Evolutionary conservation across 1,139 yeast species (phyloP), one percentile per base, ranked within the genome.

Genomic region (Debaryomyces subglobosus): DNA sequence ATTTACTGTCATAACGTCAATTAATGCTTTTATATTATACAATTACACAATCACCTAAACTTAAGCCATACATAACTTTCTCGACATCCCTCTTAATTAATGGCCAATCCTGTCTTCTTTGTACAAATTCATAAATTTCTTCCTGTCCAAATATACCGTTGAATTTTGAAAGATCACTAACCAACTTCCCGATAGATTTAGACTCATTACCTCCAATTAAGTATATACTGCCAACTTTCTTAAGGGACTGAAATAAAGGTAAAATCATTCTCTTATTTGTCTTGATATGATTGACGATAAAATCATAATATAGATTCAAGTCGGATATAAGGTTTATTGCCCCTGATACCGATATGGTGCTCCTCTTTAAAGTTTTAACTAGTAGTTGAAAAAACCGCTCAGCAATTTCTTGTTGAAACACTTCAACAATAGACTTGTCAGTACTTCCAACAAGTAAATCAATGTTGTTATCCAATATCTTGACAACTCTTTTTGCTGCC

Each of bases 381-480:
- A 94, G 72, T 1, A 85, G 75, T 39, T 82, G 85, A 61, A 90
- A 91, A 54, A 94, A 86, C 43, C 99, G 67, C 61, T 90, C 90
- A 0, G 96, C 97, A 35, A 94, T 84, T 62, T 94, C 99, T 62
- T 91, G 96, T 58, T 92, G 96, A 62, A 91, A 94, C 0, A 94
- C 96, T 59, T 92, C 98, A 24, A 92, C 81, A 7, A 95, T 86
- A 0, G 91, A 81, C 60, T 86, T 89, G 49, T 94, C 98, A 0
- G 97, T 90, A 18, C 96, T 82, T 3, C 92, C 96, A 16, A 82
- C 84, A 44, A 94, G 71, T 44, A 92, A 69, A 50, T 82, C 82
- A 53, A 92, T 84, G 62, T 92, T 96, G n/a, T 84, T 81, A 16
- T 81, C 80, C 45, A 94, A 68, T 21, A 91, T 71, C 23, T 77